phyloP scores from a whole-genome alignment of 306 rosid genomes.

The Cucurbita moschata region DNA sequence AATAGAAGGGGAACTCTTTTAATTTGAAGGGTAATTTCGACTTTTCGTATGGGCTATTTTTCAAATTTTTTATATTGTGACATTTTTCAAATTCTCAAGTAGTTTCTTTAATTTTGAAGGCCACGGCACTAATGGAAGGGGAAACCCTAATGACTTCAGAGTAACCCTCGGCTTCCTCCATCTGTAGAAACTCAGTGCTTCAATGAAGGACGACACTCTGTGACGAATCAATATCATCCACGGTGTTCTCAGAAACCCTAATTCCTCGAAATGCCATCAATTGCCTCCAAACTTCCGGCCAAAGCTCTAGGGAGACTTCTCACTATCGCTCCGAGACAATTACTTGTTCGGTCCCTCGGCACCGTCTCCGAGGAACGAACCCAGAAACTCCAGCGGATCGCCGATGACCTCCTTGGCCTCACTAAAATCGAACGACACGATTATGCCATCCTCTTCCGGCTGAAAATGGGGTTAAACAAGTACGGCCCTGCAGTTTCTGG shows the following conservation, averaged over 20 bases:
- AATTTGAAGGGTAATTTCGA: neutral
- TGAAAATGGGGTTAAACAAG: constrained; percentile 30
- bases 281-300: constrained; percentile 11
- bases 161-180: neutral
- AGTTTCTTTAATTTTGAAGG: neutral
- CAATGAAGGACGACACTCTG: neutral
- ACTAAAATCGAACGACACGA: constrained; percentile 30
- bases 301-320: constrained; percentile 12
- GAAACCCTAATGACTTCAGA: neutral
- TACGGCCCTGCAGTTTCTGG: constrained; percentile 30
- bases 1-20: neutral
- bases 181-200: neutral
- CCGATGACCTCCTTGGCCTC: constrained; percentile 25
- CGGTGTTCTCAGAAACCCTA: neutral
- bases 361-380: constrained; percentile 12
- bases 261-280: neutral
- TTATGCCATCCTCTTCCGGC: constrained; percentile 28
- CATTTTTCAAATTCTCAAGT: neutral
- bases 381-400: constrained; percentile 30
- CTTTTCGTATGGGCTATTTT: neutral
- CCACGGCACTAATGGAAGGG: neutral
- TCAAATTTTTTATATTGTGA: neutral
- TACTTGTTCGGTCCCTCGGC: constrained; percentile 9
- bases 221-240: neutral
- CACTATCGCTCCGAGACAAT: neutral